Base-by-base conservation (phyloP, 208 protist genomes). In the Acanthamoeba healyi region DNA sequence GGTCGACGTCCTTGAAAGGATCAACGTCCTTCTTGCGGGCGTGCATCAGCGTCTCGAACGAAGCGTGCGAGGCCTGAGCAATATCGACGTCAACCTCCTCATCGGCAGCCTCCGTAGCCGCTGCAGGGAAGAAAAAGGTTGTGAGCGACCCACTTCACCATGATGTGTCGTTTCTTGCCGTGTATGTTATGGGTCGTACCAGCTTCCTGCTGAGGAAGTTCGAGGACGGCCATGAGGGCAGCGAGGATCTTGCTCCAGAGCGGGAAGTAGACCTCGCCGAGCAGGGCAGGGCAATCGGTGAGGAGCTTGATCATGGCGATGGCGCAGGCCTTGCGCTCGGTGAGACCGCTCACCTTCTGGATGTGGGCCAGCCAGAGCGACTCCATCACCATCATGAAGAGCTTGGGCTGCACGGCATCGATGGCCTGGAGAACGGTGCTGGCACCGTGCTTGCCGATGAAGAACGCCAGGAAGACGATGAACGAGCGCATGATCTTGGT, bases 251-350 rank as follows among this genome's bases (percentile, higher is more conserved):
- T 84, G 74, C 44, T n/a, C 82, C 82, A 90, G 40, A 72, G 54
- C 17, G 54, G 22, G 58, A 90, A 70, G 82, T 90, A 90, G 58
- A 54, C 42, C 56, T 90, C 82, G 34, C 26, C 4, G 40, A 90
- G 82, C 24, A 90, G 7, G 49, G n/a, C 34, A 15, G 82, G 82
- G 58, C 82, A 90, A 22, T 90, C 84, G 84, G 84, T 90, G 84
- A 90, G 84, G 58, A 90, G 84, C 84, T 90, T 90, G 46, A 72
- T 90, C 84, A 90, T 90, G 46, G 84, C 84, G 84, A 90, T 90
- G 54, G 84, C 46, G 56, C 84, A 90, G 56, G 40, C 58, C 84
- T 90, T 90, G 84, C 84, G 84, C 36, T 90, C 84, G 84, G 61
- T 63, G 38, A 90, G 56, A n/a, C 84, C 84, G 58, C 56, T 72